Conservation (phyloP, 176 grass and related monocot species). For the Carex myosuroides region DNA sequence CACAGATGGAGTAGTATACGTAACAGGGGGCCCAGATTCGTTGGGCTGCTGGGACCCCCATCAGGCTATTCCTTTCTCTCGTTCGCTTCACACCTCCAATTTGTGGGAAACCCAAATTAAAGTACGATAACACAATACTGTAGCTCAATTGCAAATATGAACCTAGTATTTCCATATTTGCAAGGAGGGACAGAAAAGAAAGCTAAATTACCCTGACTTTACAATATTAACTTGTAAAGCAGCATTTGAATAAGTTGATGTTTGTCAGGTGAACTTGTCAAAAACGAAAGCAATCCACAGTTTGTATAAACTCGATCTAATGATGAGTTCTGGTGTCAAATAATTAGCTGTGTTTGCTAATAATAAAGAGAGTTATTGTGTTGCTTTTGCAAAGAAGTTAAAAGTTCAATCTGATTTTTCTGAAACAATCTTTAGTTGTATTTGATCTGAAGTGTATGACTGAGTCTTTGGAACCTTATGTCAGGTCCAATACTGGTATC, state of each 20-base stretch:
- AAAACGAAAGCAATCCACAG: background rate
- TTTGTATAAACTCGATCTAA: background rate
- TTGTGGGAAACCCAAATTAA: conserved; percentile 65
- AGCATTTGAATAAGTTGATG: background rate
- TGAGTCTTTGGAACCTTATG: background rate
- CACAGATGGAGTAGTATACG: conserved; percentile 48
- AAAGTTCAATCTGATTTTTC: background rate
- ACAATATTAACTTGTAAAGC: conserved; percentile 5
- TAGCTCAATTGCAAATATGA: background rate
- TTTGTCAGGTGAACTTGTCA: background rate
- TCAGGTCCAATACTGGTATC: background rate
- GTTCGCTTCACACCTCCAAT: conserved; percentile 42
- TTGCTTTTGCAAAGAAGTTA: background rate
- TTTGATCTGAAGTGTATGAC: conserved; percentile 1
- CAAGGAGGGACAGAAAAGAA: conserved; percentile 9
- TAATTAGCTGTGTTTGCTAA: background rate
- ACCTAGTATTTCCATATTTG: conserved; percentile 16
- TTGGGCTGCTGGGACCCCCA: conserved; percentile 82
- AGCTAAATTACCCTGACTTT: background rate
- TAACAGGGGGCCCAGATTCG: conserved; percentile 71
- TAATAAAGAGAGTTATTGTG: background rate
- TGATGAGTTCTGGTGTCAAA: background rate
- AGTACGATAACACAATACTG: conserved; percentile 33
- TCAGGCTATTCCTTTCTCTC: conserved; percentile 65
- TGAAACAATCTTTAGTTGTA: background rate